Base-by-base conservation (phyloP, 2,329 filamentous ascomycete species). In the Cordyceps cateniannulata region DNA sequence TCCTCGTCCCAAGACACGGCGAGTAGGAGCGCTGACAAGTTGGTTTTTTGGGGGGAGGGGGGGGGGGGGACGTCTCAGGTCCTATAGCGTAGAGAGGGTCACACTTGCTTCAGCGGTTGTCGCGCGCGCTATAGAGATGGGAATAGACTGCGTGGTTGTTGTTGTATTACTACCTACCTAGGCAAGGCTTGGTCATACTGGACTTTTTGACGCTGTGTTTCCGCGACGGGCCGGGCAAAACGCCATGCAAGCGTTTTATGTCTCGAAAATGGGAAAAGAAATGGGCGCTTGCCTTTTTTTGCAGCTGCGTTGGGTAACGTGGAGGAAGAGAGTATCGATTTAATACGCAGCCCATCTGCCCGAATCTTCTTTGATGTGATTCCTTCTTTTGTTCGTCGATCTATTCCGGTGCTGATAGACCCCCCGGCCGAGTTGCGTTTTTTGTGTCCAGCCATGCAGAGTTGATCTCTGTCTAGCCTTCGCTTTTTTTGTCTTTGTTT, bases 301-400 rank as follows among this genome's bases (percentile, higher is more conserved):
- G 18, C 24, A 40, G 22, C 54, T 49, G 44, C 29, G 20, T 45
- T 53, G 25, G 51, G 38, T 38, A 44, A 42, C 35, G 9, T 18
- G 25, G n/a, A 45, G 9, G 22, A 22, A 18, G 14, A 6, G 14
- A 35, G n/a, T 9, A 8, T 22, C 27, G 22, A 29, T 27, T 57
- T 57, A 38, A 49, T 57, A 57, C 20, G 22, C 22, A 27, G 29
- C 18, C 32, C 10, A 29, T 24, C n/a, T 49, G 44, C 54, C 44
- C 54, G n/a, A n/a, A n/a, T 42, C 54, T 16, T 25, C 22, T 12
- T 8, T 47, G 22, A 22, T 29, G 24, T 12, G 25, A n/a, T 24
- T 52, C 51, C 45, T 7, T 55, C 10, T 52, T 49, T 62, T 62
- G 45, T 60, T n/a, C 47, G 56, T 60, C 51, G 62, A 64, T 50